phyloP scores from a whole-genome alignment of 2,329 filamentous ascomycete genomes.

The Fusarium denticulatum region DNA sequence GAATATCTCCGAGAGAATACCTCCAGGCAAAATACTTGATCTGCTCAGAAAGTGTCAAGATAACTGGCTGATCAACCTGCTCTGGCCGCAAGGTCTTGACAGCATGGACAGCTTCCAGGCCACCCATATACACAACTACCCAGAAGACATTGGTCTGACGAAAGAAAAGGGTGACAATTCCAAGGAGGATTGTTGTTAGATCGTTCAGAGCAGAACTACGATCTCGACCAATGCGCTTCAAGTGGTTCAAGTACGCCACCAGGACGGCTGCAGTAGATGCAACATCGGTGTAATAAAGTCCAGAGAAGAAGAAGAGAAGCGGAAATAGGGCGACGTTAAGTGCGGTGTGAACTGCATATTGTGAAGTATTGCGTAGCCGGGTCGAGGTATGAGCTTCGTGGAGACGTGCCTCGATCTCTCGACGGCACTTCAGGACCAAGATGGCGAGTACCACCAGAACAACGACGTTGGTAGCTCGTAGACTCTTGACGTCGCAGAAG shows the following conservation, averaged over 20 bases:
- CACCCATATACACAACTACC: slow-evolving; percentile 82
- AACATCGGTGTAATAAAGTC: slow-evolving; percentile 93
- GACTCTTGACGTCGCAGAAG: slow-evolving; percentile 46
- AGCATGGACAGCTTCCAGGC: slow-evolving; percentile 63
- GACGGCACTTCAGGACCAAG: slow-evolving; percentile 62
- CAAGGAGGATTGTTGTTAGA: slow-evolving; percentile 62
- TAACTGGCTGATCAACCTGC: slow-evolving; percentile 44
- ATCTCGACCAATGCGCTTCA: slow-evolving; percentile 54
- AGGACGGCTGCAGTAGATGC: slow-evolving; percentile 82
- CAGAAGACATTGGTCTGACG: slow-evolving; percentile 98
- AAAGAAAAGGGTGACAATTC: slow-evolving; percentile 76
- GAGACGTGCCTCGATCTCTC: slow-evolving; percentile 58
- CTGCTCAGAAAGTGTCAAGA: slow-evolving; percentile 48
- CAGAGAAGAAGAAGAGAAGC: slow-evolving; percentile 94
- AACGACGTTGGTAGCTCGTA: slow-evolving; percentile 61
- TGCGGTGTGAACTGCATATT: slow-evolving; percentile 67
- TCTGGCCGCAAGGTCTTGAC: slow-evolving; percentile 56
- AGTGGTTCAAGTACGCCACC: slow-evolving; percentile 69
- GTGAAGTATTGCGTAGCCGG: slow-evolving; percentile 44
- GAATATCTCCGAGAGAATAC: slow-evolving; percentile 62
- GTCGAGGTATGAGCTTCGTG: slow-evolving; percentile 33
- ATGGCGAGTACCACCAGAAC: slow-evolving; percentile 53
- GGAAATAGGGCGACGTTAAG: slow-evolving; percentile 88
- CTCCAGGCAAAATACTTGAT: slow-evolving; percentile 53
- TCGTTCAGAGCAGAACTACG: slow-evolving; percentile 51